Percentiles rank a stretch among this genome's conserved stretches.
These are phyloP conservation scores for Lyophyllum shimeji DNA, from an alignment of 768 basidiomycete genomes.

Conservation along the genomic window DNA sequence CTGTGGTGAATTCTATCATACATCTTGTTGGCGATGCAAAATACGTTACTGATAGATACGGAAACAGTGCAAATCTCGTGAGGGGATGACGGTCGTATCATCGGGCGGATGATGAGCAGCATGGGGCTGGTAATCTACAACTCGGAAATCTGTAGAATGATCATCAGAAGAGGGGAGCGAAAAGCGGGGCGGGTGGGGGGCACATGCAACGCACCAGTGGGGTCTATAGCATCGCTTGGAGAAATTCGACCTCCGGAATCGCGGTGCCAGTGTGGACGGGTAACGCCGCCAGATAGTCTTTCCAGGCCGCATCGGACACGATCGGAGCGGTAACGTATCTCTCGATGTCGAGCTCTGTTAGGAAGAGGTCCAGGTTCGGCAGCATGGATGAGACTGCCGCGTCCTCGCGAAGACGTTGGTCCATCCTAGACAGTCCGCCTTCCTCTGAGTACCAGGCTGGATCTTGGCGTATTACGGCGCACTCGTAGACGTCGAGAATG, in stretches of 20 bases:
- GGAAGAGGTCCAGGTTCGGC: conserved; percentile 38
- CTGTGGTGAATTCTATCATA: neutral
- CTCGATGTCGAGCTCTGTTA: conserved; percentile 45
- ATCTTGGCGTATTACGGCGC: conserved; percentile 50
- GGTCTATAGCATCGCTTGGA: conserved; percentile 43
- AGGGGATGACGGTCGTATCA: neutral
- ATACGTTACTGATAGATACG: conserved; percentile 12
- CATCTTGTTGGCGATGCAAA: neutral
- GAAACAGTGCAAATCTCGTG: neutral
- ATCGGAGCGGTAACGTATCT: conserved; percentile 54
- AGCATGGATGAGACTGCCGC: conserved; percentile 42
- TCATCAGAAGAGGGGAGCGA: conserved; percentile 1
- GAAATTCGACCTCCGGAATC: conserved; percentile 31
- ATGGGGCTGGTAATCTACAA: neutral
- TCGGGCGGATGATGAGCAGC: neutral
- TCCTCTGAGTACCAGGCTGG: conserved; percentile 61
- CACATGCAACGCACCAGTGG: neutral
- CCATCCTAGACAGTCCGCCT: conserved; percentile 44
- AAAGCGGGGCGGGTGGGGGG: neutral
- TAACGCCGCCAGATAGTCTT: conserved; percentile 39
- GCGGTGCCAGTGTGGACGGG: conserved; percentile 45
- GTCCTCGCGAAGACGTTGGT: conserved; percentile 49
- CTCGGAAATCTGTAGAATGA: neutral
- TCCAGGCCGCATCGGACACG: conserved; percentile 50
- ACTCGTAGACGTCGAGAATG: conserved; percentile 58